Percentiles rank a stretch among this genome's conserved stretches.
phyloP scores from a whole-genome alignment of 805 yeast genomes.

The Nakazawaea ishiwadae region DNA sequence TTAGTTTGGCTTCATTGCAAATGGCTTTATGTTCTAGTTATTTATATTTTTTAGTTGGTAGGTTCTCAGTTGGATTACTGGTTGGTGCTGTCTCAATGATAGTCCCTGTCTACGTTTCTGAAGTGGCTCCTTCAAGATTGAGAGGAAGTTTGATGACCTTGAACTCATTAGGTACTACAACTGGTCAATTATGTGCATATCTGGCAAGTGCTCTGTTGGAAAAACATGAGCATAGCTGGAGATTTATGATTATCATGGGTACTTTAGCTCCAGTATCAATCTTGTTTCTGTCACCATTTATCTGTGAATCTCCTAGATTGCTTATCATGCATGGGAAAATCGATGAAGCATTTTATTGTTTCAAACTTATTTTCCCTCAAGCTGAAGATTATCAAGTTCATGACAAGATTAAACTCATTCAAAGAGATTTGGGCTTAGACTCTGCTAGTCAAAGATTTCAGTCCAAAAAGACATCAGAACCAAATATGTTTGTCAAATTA shows the following conservation, averaged over 20 bases:
- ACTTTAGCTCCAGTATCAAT: conserved; percentile 38
- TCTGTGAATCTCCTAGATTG: conserved; percentile 51
- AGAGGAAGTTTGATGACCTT: conserved; percentile 35
- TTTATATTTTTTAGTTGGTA: conserved; percentile 43
- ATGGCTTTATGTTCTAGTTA: conserved; percentile 38
- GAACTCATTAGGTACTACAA: conserved; percentile 42
- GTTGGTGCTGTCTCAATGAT: conserved; percentile 70
- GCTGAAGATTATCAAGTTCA: conserved; percentile 37
- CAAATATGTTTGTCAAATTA: conserved; percentile 20
- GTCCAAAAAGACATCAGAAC: conserved; percentile 1
- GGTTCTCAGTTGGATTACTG: conserved; percentile 65
- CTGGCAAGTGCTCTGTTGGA: conserved; percentile 30
- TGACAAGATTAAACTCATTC: conserved; percentile 41
- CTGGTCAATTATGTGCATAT: conserved; percentile 44
- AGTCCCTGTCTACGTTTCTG: conserved; percentile 56
- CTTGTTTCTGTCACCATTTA: conserved; percentile 30
- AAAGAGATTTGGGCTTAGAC: conserved; percentile 39
- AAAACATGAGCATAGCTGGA: conserved; percentile 29
- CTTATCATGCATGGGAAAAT: conserved; percentile 28
- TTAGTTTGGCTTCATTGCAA: conserved; percentile 24
- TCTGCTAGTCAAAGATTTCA: conserved; percentile 36
- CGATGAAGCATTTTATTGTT: conserved; percentile 34
- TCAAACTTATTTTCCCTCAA: conserved; percentile 39
- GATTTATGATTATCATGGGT: conserved; percentile 33
- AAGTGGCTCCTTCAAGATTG: conserved; percentile 37